Conservation (phyloP, 106 monocot species). For the Ottelia alismoides region DNA sequence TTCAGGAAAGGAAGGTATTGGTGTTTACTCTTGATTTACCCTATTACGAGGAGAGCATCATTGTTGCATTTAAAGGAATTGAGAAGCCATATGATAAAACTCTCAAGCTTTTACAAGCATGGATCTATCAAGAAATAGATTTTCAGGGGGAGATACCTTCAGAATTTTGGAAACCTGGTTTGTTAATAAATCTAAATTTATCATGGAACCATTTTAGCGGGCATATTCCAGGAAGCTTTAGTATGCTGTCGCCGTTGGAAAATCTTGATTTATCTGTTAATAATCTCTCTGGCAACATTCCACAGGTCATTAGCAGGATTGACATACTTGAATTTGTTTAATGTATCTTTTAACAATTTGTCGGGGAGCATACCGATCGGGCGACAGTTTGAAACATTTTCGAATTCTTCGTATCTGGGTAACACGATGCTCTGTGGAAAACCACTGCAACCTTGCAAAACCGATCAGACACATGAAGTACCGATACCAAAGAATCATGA, state of each 20-base stretch:
- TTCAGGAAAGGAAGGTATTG: neutral
- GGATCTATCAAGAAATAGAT: neutral
- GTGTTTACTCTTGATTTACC: neutral
- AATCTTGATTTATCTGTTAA: neutral
- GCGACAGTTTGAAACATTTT: neutral
- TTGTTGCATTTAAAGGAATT: neutral
- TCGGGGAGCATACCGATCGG: neutral
- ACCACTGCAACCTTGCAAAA: neutral
- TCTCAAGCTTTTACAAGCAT: neutral
- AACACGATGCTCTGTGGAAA: neutral
- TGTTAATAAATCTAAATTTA: neutral
- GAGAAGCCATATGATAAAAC: neutral
- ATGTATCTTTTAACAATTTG: neutral
- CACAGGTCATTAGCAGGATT: neutral
- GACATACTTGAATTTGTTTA: neutral
- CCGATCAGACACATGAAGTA: neutral
- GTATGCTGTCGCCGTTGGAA: neutral
- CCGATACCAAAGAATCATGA: neutral
- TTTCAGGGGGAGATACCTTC: neutral
- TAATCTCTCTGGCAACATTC: neutral
- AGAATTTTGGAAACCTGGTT: neutral
- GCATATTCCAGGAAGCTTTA: neutral
- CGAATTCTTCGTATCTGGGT: neutral
- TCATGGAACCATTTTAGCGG: neutral
- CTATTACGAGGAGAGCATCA: neutral